Evolutionary conservation across 2,329 filamentous ascomycete genomes (phyloP), one percentile per base, ranked within the genome.

Genomic region (Albifimbria verrucaria): DNA sequence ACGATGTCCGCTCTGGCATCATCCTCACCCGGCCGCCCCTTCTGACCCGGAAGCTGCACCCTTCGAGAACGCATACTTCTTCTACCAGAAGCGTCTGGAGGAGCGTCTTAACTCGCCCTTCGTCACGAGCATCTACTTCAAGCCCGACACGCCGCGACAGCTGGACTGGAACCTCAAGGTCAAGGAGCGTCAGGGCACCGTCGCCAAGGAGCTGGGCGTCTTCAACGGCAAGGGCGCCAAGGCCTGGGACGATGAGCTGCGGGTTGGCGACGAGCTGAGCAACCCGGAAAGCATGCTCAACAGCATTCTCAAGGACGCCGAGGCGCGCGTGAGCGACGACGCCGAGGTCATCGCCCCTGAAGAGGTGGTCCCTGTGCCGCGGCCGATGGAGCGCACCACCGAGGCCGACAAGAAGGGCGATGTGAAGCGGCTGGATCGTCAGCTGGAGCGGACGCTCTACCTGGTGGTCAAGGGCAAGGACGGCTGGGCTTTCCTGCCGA

Each of bases 1-100:
- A 81, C 72, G 72, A 74, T 59, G 76, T 85, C 68, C 77, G 75
- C 54, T 78, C 80, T 53, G 89, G 90, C 58, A 80, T 97, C 55
- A 84, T 97, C 61, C 85, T 99, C 58, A 94, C 92, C 45, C 90
- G 94, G 24, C 85, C 94, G 47, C 94, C 94, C 7, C 78, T 95
- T 54, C 80, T 99, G 64, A 97, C 94, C 23, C 88, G 89, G 60
- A 80, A 88, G 56, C 86, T 93, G 51, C 89, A 89, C 28, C 80
- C 12, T 97, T 99, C 73, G 94, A 99, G 73, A 89, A 91, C 67
- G 81, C 93, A 58, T 97, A 88, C 75, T 96, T 88, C 79, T 92
- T 99, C 70, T 99, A 99, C 77, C 94, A 99, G 76, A 93, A 93
- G 64, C 91, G 94, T 15, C 81, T 99, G 55, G 96, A 97, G 72